Conservation (phyloP, 176 grass and related monocot genomes). For the Oryza meyeriana region DNA sequence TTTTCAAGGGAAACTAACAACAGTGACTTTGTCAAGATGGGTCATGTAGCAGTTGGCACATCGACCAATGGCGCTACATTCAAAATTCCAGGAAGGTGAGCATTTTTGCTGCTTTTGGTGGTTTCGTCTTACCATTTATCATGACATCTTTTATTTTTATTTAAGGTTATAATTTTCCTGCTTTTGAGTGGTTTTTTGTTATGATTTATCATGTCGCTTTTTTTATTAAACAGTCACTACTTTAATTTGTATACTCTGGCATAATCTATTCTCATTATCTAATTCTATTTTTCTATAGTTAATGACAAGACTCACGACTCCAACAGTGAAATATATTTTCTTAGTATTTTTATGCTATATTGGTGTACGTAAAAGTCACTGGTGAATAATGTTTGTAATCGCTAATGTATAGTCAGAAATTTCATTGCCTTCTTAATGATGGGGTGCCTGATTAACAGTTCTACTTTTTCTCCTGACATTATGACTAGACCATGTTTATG, state of each 20-base stretch:
- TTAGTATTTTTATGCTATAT: neutral
- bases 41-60: conserved; percentile 81
- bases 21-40: conserved; percentile 50
- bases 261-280: neutral
- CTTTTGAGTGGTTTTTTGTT: neutral
- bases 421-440: neutral
- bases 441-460: neutral
- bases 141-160: neutral
- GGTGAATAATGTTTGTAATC: neutral
- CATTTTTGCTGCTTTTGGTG: neutral
- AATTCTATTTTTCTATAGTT: neutral
- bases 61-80: conserved; percentile 94
- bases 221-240: neutral
- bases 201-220: neutral
- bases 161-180: conserved; percentile 35
- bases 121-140: conserved; percentile 9
- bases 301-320: neutral
- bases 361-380: neutral
- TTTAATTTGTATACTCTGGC: neutral
- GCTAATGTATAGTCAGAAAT: neutral
- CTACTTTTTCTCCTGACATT: neutral
- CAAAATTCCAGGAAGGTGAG: conserved; percentile 91
- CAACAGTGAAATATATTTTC: neutral
- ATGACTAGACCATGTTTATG: neutral
- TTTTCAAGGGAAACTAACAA: conserved; percentile 27